phyloP scores from a whole-genome alignment of 345 rosid genomes.

The Aquilaria sinensis region DNA sequence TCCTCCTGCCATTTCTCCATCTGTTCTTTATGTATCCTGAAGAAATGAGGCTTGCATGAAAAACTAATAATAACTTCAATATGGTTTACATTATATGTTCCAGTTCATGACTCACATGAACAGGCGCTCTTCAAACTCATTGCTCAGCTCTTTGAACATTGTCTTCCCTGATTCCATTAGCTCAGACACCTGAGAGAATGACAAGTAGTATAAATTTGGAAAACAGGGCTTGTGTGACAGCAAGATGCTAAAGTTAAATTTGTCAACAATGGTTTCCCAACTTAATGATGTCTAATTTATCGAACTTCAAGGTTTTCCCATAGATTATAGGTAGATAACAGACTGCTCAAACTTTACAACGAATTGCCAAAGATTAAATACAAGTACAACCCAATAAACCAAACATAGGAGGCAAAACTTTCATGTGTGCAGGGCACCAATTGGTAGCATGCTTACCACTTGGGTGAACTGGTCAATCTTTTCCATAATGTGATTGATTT shows the following conservation, averaged over 20 bases:
- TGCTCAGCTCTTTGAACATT: constrained; percentile 69
- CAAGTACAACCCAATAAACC: background rate
- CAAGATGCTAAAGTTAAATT: background rate
- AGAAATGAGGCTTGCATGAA: background rate
- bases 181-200: constrained; percentile 55
- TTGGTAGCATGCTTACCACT: constrained; percentile 31
- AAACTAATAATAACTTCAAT: background rate
- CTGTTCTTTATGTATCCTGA: constrained; percentile 75
- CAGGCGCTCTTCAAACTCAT: constrained; percentile 74
- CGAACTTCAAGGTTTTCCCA: background rate
- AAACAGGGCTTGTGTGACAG: background rate
- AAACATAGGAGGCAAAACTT: background rate
- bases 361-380: background rate
- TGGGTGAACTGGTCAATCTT: constrained; percentile 80
- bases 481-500: constrained; percentile 50
- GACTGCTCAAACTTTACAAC: background rate
- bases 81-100: background rate
- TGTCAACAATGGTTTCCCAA: background rate
- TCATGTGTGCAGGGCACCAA: no score
- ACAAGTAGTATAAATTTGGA: background rate
- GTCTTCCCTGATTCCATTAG: constrained; percentile 70
- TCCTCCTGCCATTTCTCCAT: constrained; percentile 88
- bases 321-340: no score
- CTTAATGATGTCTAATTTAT: background rate
- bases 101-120: constrained; percentile 37